Percentiles rank a stretch among this genome's conserved stretches.
phyloP scores from a whole-genome alignment of 1,139 yeast species.

The Blastobotrys ciferrii region DNA sequence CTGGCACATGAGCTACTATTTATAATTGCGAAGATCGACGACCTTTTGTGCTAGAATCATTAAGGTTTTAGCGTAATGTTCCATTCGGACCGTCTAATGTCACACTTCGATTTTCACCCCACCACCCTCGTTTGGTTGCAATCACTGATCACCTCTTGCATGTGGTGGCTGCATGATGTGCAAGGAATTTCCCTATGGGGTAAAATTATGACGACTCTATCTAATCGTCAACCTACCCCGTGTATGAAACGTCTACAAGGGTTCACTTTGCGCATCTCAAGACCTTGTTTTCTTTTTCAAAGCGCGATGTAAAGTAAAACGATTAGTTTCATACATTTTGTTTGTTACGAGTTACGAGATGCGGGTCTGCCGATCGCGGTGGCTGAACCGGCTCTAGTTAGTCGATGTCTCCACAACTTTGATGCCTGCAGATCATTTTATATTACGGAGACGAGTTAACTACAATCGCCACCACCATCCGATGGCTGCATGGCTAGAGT shows the following conservation, averaged over 20 bases:
- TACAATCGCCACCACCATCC: too few species aligned
- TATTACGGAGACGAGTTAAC: too few species aligned
- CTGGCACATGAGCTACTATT: neutral
- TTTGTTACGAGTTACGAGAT: neutral
- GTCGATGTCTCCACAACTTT: too few species aligned
- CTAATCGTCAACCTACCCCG: neutral
- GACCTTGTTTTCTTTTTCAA: neutral
- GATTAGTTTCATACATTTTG: too few species aligned
- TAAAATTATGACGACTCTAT: neutral
- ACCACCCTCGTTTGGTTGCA: neutral
- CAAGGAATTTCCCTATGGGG: neutral
- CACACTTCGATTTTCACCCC: neutral
- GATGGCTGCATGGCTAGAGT: too few species aligned
- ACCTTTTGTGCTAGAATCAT: neutral
- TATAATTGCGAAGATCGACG: neutral
- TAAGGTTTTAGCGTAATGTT: neutral
- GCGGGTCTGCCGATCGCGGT: too few species aligned
- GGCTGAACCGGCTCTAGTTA: too few species aligned
- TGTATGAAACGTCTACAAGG: neutral
- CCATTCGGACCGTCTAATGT: neutral
- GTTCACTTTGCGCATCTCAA: neutral
- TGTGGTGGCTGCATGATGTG: too few species aligned
- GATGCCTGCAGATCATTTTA: too few species aligned
- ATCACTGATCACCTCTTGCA: neutral
- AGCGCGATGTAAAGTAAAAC: too few species aligned